Conservation (phyloP, 768 basidiomycete species). For the Bullera alba region DNA sequence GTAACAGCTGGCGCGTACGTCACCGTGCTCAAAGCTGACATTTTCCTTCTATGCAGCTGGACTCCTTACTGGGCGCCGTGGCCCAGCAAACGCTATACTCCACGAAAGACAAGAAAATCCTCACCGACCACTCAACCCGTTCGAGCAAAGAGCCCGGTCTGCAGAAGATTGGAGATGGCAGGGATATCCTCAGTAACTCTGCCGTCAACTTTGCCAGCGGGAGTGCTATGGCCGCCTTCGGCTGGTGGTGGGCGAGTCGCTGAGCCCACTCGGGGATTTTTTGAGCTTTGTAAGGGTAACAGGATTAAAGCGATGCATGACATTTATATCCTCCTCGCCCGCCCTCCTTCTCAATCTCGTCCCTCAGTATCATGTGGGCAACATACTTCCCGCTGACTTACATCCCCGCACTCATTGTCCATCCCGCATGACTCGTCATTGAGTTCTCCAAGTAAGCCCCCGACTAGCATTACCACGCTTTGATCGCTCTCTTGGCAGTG, state of each 20-base stretch:
- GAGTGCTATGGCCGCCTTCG: conserved; percentile 17
- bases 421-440: too few species aligned
- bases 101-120: conserved; percentile 55
- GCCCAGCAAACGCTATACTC: conserved; percentile 75
- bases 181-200: conserved; percentile 71
- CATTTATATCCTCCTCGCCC: too few species aligned
- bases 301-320: background rate
- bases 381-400: too few species aligned
- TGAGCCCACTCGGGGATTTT: too few species aligned
- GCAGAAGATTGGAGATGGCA: conserved; percentile 57
- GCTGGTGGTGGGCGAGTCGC: conserved; percentile 8
- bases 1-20: background rate
- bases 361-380: too few species aligned
- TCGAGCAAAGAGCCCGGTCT: conserved; percentile 41
- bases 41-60: conserved; percentile 56
- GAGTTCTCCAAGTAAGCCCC: too few species aligned
- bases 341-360: too few species aligned
- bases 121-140: conserved; percentile 53
- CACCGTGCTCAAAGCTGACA: background rate
- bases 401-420: too few species aligned
- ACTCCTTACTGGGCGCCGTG: conserved; percentile 81
- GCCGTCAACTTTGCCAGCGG: conserved; percentile 53
- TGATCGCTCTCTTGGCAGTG: background rate
- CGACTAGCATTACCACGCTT: background rate
- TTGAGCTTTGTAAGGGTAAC: background rate